phyloP scores from a whole-genome alignment of 2,329 filamentous ascomycete genomes.

The Thielaviopsis cerberus region DNA sequence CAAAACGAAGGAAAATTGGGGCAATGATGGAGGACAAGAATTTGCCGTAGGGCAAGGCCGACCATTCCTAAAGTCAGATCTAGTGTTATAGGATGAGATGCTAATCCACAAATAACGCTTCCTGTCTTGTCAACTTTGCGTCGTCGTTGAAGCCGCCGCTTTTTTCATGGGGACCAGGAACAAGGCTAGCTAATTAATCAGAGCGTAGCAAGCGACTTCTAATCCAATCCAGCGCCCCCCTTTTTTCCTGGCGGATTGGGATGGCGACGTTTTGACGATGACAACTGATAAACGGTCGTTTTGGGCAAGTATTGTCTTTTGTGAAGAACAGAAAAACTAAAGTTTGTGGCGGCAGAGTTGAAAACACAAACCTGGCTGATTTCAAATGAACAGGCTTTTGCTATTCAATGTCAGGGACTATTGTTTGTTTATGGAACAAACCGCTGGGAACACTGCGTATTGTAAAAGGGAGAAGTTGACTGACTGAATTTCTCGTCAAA shows the following conservation, averaged over 20 bases:
- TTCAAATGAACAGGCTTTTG: too few species aligned
- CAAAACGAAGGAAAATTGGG: not conserved
- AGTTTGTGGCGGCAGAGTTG: too few species aligned
- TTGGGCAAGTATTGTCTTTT: too few species aligned
- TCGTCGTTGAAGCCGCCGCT: not conserved
- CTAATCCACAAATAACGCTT: not conserved
- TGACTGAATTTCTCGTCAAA: too few species aligned
- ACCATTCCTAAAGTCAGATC: not conserved
- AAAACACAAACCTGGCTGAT: too few species aligned
- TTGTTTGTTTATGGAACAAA: too few species aligned
- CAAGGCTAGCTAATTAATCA: not conserved
- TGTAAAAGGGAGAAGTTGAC: too few species aligned
- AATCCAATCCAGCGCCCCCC: not conserved
- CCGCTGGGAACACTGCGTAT: too few species aligned
- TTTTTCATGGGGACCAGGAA: not conserved
- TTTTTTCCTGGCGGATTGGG: not conserved
- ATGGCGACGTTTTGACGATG: not conserved
- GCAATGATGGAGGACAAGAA: not conserved
- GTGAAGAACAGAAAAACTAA: too few species aligned
- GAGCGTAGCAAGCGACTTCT: not conserved
- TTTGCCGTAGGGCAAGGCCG: not conserved
- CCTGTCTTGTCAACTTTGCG: too few species aligned
- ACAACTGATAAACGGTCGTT: not conserved
- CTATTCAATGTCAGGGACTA: too few species aligned
- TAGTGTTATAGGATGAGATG: not conserved